phyloP scores from a whole-genome alignment of 1,139 yeast species.

The Pichia kudriavzevii region DNA sequence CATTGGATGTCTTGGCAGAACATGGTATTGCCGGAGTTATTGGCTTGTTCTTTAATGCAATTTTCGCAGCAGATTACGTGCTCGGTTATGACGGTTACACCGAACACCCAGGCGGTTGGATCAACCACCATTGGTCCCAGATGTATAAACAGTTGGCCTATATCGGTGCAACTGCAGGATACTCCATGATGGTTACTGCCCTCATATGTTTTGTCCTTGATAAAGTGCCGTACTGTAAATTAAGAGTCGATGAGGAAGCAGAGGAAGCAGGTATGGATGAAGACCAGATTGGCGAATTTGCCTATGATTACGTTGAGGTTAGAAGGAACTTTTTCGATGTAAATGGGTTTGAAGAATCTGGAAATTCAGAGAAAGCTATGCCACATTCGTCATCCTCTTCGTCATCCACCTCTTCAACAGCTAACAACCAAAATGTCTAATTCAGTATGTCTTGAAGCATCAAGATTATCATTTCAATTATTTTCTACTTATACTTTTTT shows the following conservation, averaged over 20 bases:
- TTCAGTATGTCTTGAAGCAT: too few relatives aligned
- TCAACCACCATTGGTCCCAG: constrained; percentile 84
- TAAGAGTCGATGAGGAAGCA: constrained; percentile 76
- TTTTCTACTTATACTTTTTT: too few relatives aligned
- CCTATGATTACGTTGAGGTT: constrained; percentile 95
- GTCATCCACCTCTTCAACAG: too few relatives aligned
- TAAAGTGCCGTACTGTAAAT: constrained; percentile 72
- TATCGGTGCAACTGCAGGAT: constrained; percentile 66
- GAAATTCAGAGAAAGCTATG: too few relatives aligned
- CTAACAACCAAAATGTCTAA: too few relatives aligned
- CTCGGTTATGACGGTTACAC: constrained; percentile 84
- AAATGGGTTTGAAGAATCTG: constrained; percentile 30
- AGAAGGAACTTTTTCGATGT: constrained; percentile 79
- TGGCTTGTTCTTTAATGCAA: constrained; percentile 79
- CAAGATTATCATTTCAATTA: too few relatives aligned
- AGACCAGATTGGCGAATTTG: constrained; percentile 96
- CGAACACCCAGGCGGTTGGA: constrained; percentile 86
- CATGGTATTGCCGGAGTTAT: constrained; percentile 95
- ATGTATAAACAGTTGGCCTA: constrained; percentile 85
- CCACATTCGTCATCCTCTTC: too few relatives aligned
- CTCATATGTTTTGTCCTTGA: constrained; percentile 67
- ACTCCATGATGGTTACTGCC: constrained; percentile 72
- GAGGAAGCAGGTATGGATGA: constrained; percentile 92
- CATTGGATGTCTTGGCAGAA: constrained; percentile 93
- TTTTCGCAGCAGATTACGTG: constrained; percentile 82